Conservation (phyloP, 169 alveolate species). For the Fabrea salina region DNA sequence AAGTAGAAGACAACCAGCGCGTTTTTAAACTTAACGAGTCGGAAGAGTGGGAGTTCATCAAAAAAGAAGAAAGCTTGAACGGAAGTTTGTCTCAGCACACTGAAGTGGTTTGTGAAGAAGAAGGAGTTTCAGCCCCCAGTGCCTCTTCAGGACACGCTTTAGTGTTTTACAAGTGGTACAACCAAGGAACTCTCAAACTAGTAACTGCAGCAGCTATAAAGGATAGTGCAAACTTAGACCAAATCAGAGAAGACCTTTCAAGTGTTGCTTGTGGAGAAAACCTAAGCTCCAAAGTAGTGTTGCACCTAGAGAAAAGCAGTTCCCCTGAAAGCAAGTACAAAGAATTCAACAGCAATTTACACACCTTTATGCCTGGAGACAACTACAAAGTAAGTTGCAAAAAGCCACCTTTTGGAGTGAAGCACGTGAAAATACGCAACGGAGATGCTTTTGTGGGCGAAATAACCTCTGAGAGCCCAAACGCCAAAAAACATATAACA, state of each 20-base stretch:
- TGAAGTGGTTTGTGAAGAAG: slow-evolving; percentile 9
- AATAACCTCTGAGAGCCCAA: background rate
- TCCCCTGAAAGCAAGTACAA: background rate
- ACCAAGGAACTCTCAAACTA: background rate
- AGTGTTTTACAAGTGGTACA: slow-evolving; percentile 20
- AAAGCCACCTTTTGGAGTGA: slow-evolving; percentile 6
- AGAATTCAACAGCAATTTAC: background rate
- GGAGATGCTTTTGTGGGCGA: slow-evolving; percentile 23
- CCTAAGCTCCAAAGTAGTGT: background rate
- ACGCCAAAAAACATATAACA: background rate
- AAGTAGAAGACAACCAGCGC: background rate
- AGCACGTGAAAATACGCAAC: background rate
- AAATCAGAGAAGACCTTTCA: background rate
- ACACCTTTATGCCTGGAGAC: background rate
- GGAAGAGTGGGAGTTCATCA: background rate
- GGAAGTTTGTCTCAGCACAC: background rate
- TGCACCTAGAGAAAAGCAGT: slow-evolving; percentile 17
- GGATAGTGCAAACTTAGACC: background rate
- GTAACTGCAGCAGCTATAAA: background rate
- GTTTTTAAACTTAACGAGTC: background rate
- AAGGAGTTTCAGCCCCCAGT: background rate
- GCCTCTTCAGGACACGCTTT: background rate
- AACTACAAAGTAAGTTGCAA: slow-evolving; percentile 2
- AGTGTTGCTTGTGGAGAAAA: background rate
- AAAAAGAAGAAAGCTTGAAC: background rate